Evolutionary conservation across 345 rosid species (phyloP).

Genomic region (Euclidium syriacum): DNA sequence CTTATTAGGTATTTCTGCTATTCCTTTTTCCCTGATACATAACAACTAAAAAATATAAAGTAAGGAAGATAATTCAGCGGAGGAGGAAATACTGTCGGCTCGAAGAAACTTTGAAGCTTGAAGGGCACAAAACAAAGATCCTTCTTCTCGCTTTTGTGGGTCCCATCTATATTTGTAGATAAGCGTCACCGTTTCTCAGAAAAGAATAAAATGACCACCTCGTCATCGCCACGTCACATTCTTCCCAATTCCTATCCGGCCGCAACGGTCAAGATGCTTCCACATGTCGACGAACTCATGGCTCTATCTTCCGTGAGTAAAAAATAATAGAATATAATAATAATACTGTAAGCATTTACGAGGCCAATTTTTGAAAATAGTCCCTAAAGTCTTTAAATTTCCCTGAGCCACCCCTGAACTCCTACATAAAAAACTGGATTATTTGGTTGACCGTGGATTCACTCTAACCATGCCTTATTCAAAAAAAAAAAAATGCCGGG

Average conservation of each 20-base stretch:
- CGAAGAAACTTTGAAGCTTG: background rate
- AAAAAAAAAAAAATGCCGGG: too few species aligned
- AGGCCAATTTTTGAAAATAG: background rate
- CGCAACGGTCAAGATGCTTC: background rate
- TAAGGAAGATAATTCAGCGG: background rate
- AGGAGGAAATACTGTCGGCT: conserved; percentile 28
- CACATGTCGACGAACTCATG: conserved; percentile 3
- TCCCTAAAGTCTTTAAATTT: background rate
- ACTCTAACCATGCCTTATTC: too few species aligned
- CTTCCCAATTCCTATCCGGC: conserved; percentile 14
- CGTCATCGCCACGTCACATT: conserved; percentile 28
- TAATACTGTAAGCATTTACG: background rate
- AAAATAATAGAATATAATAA: background rate
- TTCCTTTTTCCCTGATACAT: background rate
- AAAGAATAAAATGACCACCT: conserved; percentile 14
- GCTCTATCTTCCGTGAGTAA: background rate
- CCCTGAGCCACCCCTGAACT: background rate
- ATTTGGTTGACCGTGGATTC: too few species aligned
- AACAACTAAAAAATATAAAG: background rate
- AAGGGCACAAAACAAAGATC: background rate
- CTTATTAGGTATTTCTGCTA: background rate
- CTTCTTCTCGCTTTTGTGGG: conserved; percentile 2
- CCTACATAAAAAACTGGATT: too few species aligned
- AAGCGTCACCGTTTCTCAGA: conserved; percentile 7
- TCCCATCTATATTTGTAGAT: conserved; percentile 8